These are phyloP conservation scores for Neltuma alba DNA, from an alignment of 306 rosid species.

Conservation along the genomic window DNA sequence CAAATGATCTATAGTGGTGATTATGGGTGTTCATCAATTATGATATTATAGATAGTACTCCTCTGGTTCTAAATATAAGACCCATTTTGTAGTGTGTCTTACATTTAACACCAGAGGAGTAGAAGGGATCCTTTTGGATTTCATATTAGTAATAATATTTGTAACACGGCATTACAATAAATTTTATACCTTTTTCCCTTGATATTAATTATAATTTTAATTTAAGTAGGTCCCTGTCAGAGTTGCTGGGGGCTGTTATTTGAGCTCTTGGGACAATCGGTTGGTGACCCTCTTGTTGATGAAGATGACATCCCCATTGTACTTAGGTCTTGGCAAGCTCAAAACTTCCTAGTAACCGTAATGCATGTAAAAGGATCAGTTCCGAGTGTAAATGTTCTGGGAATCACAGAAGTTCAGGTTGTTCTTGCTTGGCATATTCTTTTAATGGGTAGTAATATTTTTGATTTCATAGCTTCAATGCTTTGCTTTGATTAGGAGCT, in stretches of 20 bases:
- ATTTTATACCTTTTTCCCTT: background rate
- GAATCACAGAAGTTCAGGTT: slow-evolving; percentile 97
- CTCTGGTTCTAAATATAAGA: too few relatives aligned
- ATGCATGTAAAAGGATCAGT: slow-evolving; percentile 77
- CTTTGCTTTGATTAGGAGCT: slow-evolving; percentile 64
- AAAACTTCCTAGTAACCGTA: slow-evolving; percentile 81
- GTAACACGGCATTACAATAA: background rate
- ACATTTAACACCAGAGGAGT: too few relatives aligned
- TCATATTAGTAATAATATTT: background rate
- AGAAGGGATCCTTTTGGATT: background rate
- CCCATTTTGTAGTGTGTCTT: too few relatives aligned
- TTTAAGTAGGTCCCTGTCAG: slow-evolving; percentile 84
- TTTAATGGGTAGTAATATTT: slow-evolving; percentile 29
- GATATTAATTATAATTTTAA: slow-evolving; percentile 30
- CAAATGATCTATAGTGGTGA: background rate
- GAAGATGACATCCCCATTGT: slow-evolving; percentile 97
- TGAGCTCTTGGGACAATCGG: slow-evolving; percentile 97
- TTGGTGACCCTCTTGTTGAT: slow-evolving; percentile 78
- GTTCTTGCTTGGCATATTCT: slow-evolving; percentile 34
- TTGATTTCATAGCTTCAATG: slow-evolving; percentile 17
- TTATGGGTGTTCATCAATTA: background rate
- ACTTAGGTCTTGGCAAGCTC: slow-evolving; percentile 96
- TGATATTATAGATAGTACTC: background rate
- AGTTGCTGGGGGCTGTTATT: slow-evolving; percentile 90
- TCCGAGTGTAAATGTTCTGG: slow-evolving; percentile 69